A percentile compares a stretch with the other conserved stretches of the same genome.
These are phyloP conservation scores for Selaginella moellendorffii DNA, from an alignment of 75 land plant genomes.

Conservation along the genomic window DNA sequence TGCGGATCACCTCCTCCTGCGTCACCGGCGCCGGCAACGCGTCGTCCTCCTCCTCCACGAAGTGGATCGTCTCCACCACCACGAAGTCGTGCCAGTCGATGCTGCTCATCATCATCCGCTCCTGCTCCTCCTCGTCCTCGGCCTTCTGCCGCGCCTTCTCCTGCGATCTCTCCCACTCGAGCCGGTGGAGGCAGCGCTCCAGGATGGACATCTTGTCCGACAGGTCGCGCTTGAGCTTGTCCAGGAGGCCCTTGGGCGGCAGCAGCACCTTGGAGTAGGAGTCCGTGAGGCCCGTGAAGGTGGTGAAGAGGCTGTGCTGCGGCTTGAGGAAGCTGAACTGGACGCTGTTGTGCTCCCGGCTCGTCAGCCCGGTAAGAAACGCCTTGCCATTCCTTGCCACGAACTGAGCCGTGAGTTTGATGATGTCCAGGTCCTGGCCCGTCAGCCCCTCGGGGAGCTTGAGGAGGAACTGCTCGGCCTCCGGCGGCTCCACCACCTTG, in stretches of 20 bases:
- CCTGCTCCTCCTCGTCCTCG: slow-evolving; percentile 95
- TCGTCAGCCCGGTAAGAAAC: slow-evolving; percentile 56
- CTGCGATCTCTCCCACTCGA: slow-evolving; percentile 96
- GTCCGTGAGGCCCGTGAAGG: slow-evolving; percentile 70
- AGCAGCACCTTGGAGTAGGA: slow-evolving; percentile 86
- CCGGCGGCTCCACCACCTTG: slow-evolving; percentile 66
- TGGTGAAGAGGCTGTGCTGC: slow-evolving; percentile 86
- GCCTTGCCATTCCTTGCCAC: slow-evolving; percentile 74
- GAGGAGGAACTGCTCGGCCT: slow-evolving; percentile 79
- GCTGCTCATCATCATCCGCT: slow-evolving; percentile 82
- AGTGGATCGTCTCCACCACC: slow-evolving; percentile 92
- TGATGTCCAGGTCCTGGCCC: slow-evolving; percentile 80
- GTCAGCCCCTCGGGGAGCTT: slow-evolving; percentile 77
- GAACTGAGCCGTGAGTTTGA: slow-evolving; percentile 94
- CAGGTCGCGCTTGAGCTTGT: slow-evolving; percentile 48
- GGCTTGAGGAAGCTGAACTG: slow-evolving; percentile 83
- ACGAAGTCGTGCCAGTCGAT: slow-evolving; percentile 99
- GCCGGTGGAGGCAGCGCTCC: slow-evolving; percentile 76
- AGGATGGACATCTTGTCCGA: slow-evolving; percentile 57
- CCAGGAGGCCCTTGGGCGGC: slow-evolving; percentile 69
- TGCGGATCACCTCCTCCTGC: slow-evolving; percentile 82
- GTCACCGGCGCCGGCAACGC: slow-evolving; percentile 89
- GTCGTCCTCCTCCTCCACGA: slow-evolving; percentile 95
- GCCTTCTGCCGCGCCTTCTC: slow-evolving; percentile 95
- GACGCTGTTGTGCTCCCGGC: slow-evolving; percentile 52